A percentile compares a stretch with the other conserved stretches of the same genome.
Evolutionary conservation across 768 basidiomycete genomes (phyloP).

Genomic region (Trametes punicea): DNA sequence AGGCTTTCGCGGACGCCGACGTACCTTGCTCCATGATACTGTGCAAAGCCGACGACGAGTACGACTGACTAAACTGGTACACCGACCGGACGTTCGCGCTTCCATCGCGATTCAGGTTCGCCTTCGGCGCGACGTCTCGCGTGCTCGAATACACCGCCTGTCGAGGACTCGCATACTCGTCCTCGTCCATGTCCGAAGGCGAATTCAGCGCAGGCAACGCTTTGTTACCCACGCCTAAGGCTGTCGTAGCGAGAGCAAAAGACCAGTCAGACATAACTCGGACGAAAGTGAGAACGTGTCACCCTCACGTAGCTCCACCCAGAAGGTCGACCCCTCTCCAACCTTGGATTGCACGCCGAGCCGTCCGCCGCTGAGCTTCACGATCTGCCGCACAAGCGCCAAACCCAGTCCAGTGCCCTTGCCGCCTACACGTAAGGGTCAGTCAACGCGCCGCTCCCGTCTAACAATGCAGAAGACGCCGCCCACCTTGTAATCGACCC

Average conservation of each 20-base stretch:
- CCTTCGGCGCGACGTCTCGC: not conserved
- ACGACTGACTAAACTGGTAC: slow-evolving; percentile 18
- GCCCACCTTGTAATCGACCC: slow-evolving; percentile 57
- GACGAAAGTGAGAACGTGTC: not conserved
- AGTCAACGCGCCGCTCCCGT: not conserved
- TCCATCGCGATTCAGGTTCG: not conserved
- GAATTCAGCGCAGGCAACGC: slow-evolving; percentile 32
- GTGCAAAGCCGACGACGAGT: slow-evolving; percentile 50
- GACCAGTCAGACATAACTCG: slow-evolving; percentile 5
- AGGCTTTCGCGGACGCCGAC: not conserved
- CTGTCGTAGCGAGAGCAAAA: slow-evolving; percentile 21
- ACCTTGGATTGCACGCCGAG: slow-evolving; percentile 41
- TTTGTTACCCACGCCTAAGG: slow-evolving; percentile 68
- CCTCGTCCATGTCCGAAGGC: slow-evolving; percentile 10
- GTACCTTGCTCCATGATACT: slow-evolving; percentile 64
- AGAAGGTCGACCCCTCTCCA: slow-evolving; percentile 78
- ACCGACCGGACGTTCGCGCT: not conserved
- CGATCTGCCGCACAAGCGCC: slow-evolving; percentile 51
- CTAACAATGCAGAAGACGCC: not conserved
- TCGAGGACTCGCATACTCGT: slow-evolving; percentile 6
- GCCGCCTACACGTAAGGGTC: slow-evolving; percentile 28
- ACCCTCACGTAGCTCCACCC: slow-evolving; percentile 70
- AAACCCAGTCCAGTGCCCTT: slow-evolving; percentile 55
- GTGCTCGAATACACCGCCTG: slow-evolving; percentile 11
- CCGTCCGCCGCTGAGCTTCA: slow-evolving; percentile 47